Evolutionary conservation across 495 filamentous ascomycete species (phyloP).

Genomic region (Hypoxylon crocopeplum): DNA sequence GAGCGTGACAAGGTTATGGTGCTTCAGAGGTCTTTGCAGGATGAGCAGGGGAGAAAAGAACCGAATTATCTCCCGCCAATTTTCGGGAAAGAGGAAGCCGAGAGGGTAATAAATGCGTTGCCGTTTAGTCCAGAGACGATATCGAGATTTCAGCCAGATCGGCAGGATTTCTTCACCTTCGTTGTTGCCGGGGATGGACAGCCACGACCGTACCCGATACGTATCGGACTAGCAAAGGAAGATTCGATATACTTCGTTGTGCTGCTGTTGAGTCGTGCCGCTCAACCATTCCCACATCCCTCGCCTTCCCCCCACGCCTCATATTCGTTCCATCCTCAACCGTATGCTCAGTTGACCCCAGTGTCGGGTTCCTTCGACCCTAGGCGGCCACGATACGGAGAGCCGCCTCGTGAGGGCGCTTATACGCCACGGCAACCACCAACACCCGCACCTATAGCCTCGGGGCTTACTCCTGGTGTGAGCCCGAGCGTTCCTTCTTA

Average conservation of each 20-base stretch:
- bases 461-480: slow-evolving; percentile 36
- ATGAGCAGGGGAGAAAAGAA: slow-evolving; percentile 57
- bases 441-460: slow-evolving; percentile 41
- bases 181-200: slow-evolving; percentile 53
- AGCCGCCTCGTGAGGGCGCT: slow-evolving; percentile 41
- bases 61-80: slow-evolving; percentile 65
- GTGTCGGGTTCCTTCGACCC: slow-evolving; percentile 52
- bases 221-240: slow-evolving; percentile 57
- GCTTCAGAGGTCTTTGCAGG: slow-evolving; percentile 54
- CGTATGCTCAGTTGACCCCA: slow-evolving; percentile 51
- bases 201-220: slow-evolving; percentile 48
- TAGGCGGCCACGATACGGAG: slow-evolving; percentile 45
- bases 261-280: slow-evolving; percentile 45
- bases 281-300: slow-evolving; percentile 47
- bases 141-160: slow-evolving; percentile 51
- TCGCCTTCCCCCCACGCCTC: slow-evolving; percentile 56
- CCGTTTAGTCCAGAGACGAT: slow-evolving; percentile 56
- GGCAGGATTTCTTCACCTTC: slow-evolving; percentile 59
- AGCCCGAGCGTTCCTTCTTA: slow-evolving; percentile 45
- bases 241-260: slow-evolving; percentile 63
- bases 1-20: slow-evolving; percentile 59
- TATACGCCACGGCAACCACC: slow-evolving; percentile 44
- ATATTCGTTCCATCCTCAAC: slow-evolving; percentile 53
- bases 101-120: slow-evolving; percentile 55
- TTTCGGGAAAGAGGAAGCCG: slow-evolving; percentile 53